These are phyloP conservation scores for Corylus avellana DNA, from an alignment of 306 rosid species.

Conservation along the genomic window DNA sequence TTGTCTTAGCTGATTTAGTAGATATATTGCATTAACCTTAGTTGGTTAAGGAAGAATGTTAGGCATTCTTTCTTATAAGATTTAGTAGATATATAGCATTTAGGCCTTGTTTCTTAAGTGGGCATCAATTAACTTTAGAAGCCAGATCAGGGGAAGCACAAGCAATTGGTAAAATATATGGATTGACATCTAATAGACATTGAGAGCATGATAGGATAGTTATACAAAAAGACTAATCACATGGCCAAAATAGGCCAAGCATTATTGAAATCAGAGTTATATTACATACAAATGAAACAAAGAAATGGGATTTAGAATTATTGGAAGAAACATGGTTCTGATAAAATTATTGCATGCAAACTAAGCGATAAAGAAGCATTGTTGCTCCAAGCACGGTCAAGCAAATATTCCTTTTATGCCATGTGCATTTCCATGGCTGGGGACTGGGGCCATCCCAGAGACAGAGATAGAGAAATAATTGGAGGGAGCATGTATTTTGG, in stretches of 20 bases:
- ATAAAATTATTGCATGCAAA: background rate
- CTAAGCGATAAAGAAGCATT: background rate
- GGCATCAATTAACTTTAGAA: background rate
- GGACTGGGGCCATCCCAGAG: background rate
- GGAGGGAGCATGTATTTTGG: conserved; percentile 23
- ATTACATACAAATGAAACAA: background rate
- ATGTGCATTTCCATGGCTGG: background rate
- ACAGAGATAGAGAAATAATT: conserved; percentile 14
- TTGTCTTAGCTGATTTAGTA: background rate
- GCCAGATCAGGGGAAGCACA: background rate
- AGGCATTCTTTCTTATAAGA: no score
- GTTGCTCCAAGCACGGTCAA: background rate
- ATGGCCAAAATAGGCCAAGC: background rate
- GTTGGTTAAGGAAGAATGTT: no score
- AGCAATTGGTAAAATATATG: background rate
- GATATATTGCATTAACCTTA: background rate
- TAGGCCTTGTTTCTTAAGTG: no score
- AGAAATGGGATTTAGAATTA: background rate
- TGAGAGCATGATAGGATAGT: background rate
- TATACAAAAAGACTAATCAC: background rate
- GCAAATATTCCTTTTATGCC: background rate
- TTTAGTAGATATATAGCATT: no score
- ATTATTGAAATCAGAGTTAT: background rate
- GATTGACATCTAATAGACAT: background rate
- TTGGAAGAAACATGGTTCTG: background rate